Base-by-base conservation (phyloP, 352 stramenopile species). In the Globisporangium solare region DNA sequence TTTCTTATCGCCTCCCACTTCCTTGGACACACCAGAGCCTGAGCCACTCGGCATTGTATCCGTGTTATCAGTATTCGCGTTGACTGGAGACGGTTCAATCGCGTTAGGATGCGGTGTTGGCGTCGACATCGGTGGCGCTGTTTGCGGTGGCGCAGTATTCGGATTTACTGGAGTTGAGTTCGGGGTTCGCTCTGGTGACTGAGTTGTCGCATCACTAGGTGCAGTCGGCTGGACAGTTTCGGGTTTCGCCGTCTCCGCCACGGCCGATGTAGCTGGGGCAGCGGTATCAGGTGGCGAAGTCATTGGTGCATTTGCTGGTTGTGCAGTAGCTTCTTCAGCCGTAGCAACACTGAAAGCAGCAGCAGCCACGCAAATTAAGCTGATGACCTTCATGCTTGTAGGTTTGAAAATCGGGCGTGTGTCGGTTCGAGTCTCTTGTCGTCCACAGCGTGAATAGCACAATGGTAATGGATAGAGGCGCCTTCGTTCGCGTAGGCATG, bases 331-430 rank as follows among this genome's bases (percentile, higher is more conserved):
- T 18, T n/a, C 39, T 43, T 15, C 6, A 22, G 46, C 46, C 46
- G 31, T 1, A 12, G 12, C 46, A 51, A 10, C 24, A 7, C 46
- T 7, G 20, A 51, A 15, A 18, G 46, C 15, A 5, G 31, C 1
- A 18, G 46, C 11, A 18, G 52, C 45, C 6, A 46, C 56, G 24
- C 68, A 51, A 11, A 61, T 22, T 35, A 68, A 39, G 13, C 39
- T 58, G 46, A 63, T 66, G 37, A 31, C 52, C 51, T 66, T 71
- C 64, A 71, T 71, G 41, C 4, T 53, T 17, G 6, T 50, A 47
- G 24, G 3, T 2, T 14, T 31, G 45, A 10, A 32, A 13, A 0
- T 7, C 39, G 10, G 39, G 17, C 1, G 10, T n/a, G 12, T 35
- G 39, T 5, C 5, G 21, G 42, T 21, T 11, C 8, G 15, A 27